Conservation (phyloP, 164 flowering plant genomes). For the Chloranthus sessilifolius region DNA sequence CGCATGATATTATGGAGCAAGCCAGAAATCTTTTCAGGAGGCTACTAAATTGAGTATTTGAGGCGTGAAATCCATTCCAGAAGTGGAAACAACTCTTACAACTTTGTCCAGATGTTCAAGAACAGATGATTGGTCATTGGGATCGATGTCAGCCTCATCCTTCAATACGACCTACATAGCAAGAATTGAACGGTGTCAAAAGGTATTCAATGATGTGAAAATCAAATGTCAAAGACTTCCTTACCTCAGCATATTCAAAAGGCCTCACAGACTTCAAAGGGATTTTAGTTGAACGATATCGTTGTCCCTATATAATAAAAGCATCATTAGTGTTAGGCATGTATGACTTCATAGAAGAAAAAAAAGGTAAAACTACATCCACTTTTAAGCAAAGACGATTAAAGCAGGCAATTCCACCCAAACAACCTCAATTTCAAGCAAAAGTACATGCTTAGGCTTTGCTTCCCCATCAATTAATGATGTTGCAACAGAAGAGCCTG, state of each 20-base stretch:
- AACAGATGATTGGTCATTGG: conserved; percentile 85
- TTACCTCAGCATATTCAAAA: conserved; percentile 89
- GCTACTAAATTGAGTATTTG: background rate
- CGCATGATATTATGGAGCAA: background rate
- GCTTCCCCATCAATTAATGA: conserved; percentile 98
- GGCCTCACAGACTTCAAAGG: conserved; percentile 89
- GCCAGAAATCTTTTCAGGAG: conserved; percentile 4
- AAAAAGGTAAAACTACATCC: background rate
- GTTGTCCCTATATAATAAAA: conserved; percentile 62
- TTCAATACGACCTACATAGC: conserved; percentile 67
- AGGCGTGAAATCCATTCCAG: background rate
- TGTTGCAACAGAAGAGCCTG: conserved; percentile 98
- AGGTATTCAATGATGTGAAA: background rate
- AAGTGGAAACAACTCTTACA: conserved; percentile 28
- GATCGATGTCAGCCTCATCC: conserved; percentile 82
- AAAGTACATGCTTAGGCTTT: conserved; percentile 95
- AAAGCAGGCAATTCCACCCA: background rate
- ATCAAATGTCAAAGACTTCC: conserved; percentile 2
- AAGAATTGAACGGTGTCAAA: conserved; percentile 4
- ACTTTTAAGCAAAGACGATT: too few species aligned
- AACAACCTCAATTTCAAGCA: conserved; percentile 88
- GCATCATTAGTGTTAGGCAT: background rate
- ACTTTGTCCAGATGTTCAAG: conserved; percentile 91
- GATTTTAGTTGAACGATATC: conserved; percentile 96
- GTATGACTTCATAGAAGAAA: background rate